A percentile compares a stretch with the other conserved stretches of the same genome.
Evolutionary conservation across 768 basidiomycete species (phyloP).

Genomic region (Pilatotrama ljubarskyi): DNA sequence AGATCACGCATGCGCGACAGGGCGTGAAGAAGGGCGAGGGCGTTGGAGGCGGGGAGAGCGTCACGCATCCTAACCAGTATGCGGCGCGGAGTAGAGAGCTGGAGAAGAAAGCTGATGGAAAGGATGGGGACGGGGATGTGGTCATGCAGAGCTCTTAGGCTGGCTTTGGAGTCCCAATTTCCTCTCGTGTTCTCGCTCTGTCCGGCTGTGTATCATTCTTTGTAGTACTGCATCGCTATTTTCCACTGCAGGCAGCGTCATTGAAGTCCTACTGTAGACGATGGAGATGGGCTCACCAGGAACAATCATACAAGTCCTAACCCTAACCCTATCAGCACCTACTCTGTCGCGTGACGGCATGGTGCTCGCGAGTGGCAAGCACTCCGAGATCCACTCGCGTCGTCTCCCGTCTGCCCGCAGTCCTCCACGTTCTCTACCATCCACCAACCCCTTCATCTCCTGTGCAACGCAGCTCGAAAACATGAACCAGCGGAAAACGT

Average conservation of each 20-base stretch:
- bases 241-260: neutral
- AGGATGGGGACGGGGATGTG: constrained; percentile 38
- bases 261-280: no score
- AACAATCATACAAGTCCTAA: neutral
- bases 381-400: constrained; percentile 9
- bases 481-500: constrained; percentile 55
- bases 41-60: constrained; percentile 78
- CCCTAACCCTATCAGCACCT: constrained; percentile 10
- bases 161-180: neutral
- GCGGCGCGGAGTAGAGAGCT: constrained; percentile 73
- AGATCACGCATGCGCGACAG: constrained; percentile 75
- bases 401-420: constrained; percentile 5
- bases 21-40: constrained; percentile 91
- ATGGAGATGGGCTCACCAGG: no score
- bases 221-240: constrained; percentile 14
- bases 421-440: neutral
- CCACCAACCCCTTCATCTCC: neutral
- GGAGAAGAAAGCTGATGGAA: constrained; percentile 33
- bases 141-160: constrained; percentile 37
- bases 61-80: constrained; percentile 94
- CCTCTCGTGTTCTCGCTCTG: neutral
- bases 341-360: constrained; percentile 23
- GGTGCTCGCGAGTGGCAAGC: neutral
- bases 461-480: neutral
- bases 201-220: neutral